Percentiles rank a stretch among this genome's conserved stretches.
Conservation (phyloP, 1,284 basidiomycete genomes). For the Schizophyllum amplum region DNA sequence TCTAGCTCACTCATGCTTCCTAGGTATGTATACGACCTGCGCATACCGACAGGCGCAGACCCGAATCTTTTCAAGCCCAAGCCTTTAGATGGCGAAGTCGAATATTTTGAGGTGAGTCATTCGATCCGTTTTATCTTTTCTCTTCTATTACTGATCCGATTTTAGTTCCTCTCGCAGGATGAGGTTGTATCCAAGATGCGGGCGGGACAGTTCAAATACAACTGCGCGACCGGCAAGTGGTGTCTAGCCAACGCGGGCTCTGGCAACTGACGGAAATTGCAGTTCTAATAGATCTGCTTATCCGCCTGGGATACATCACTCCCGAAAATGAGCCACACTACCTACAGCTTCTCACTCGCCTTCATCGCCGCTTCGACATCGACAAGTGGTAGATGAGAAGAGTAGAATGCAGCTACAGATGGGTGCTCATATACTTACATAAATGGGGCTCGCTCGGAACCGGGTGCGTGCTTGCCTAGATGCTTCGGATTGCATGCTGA, state of each 20-base stretch:
- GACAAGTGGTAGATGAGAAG: conserved; percentile 39
- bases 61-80: conserved; percentile 47
- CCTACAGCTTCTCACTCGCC: conserved; percentile 61
- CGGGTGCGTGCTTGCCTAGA: too few species aligned
- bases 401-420: too few species aligned
- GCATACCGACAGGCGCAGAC: conserved; percentile 48
- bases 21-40: conserved; percentile 78
- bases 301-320: conserved; percentile 70
- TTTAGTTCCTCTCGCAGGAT: conserved; percentile 50
- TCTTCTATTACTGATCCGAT: background rate
- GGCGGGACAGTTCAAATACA: conserved; percentile 74
- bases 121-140: background rate
- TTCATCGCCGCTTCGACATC: conserved; percentile 63
- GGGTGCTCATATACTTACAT: too few species aligned
- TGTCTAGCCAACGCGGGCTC: background rate
- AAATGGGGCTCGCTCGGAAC: too few species aligned
- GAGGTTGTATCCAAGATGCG: conserved; percentile 50
- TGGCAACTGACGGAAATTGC: conserved; percentile 1
- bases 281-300: conserved; percentile 82
- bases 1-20: background rate
- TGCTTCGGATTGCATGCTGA: too few species aligned
- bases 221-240: conserved; percentile 66
- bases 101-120: conserved; percentile 68
- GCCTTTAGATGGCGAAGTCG: conserved; percentile 89
- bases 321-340: conserved; percentile 73